Evolutionary conservation across 1,284 basidiomycete species (phyloP), one percentile per base, ranked within the genome.

Genomic region (Peniophora sp.): DNA sequence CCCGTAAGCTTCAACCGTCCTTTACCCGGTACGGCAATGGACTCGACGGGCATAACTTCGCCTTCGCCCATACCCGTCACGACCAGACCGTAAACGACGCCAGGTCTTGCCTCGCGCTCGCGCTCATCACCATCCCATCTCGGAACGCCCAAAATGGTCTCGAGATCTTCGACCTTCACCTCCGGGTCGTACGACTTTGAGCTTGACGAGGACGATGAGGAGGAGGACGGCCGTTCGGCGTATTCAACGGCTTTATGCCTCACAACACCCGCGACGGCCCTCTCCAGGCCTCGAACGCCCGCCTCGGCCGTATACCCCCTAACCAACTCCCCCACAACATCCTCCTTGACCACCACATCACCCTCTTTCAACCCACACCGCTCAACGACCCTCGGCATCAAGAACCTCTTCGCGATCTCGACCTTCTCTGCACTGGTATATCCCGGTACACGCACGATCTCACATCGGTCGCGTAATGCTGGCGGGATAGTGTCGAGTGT

Each of bases 401-500:
- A 78, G 72, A 91, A 96, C 46, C 81, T 81, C 47, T 79, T 78
- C 2, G 92, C 89, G 54, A 96, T 96, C 64, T 90, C 85, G 57
- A 86, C 76, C 72, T 96, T 96, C 73, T 96, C 93, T 58, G 91
- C 86, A 47, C 91, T 85, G 0, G 91, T 93, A 64, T 96, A 96
- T 1, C 90, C 86, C 76, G 55, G 47, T n/a, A 69, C 62, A 50
- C 70, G 64, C 15, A 87, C 75, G 41, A 85, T 68, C 59, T 91
- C 87, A 58, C 87, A 88, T 41, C 86, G 78, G 62, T 88, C 86
- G 12, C 88, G 64, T 3, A 96, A 70, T 0, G 92, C 92, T 1
- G 86, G 83, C 2, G 91, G 87, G 55, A 96, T 95, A 0, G 89
- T 93, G 50, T 93, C 91, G 22, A 94, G 78, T 0, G 83, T 78